Base-by-base conservation (phyloP, 805 yeast species). In the Pichia phayaonensis region DNA sequence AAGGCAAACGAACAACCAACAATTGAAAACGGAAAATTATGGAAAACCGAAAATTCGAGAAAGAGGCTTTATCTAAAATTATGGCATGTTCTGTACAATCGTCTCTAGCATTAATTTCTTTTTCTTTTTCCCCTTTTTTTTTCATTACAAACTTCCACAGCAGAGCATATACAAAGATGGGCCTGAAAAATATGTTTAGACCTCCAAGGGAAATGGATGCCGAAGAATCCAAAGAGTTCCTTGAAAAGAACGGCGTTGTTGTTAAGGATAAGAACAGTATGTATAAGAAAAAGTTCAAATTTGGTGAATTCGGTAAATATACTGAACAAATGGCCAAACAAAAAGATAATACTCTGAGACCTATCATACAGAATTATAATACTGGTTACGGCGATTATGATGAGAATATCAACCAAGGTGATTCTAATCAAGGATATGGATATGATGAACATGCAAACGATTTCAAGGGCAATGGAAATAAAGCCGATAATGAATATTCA, bases 131-230 rank as follows among this genome's bases (percentile, higher is more conserved):
- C 10, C 4, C 8, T 8, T 3, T 31, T 34, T 16, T n/a, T 34
- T n/a, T 15, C 8, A n/a, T 34, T 34, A 16, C 11, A 34, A 10
- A 34, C n/a, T 5, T n/a, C 11, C 8, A 16, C 20, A 34, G 36
- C 4, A 16, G 20, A 16, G 38, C 16, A 34, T n/a, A 34, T 6
- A 3, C 46, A 27, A 44, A 15, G 8, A 77, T 76, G 82, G 81
- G 81, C 16, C 54, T 76, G 48, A 76, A 72, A 59, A 73, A 71
- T 43, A 63, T 75, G 44, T 77, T 76, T 61, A 77, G 69, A 50
- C 73, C 80, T 20, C 79, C 78, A 15, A 69, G 72, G 47, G 81
- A 77, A 58, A 71, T 71, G 48, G 68, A 72, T 6, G 64, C 66
- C 22, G 71, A 70, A 16, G 70, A 70, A 42, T 67, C 72, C 43